These are phyloP conservation scores for Mucor indicus DNA, from an alignment of 371 early-diverging fungal species.

Conservation along the genomic window DNA sequence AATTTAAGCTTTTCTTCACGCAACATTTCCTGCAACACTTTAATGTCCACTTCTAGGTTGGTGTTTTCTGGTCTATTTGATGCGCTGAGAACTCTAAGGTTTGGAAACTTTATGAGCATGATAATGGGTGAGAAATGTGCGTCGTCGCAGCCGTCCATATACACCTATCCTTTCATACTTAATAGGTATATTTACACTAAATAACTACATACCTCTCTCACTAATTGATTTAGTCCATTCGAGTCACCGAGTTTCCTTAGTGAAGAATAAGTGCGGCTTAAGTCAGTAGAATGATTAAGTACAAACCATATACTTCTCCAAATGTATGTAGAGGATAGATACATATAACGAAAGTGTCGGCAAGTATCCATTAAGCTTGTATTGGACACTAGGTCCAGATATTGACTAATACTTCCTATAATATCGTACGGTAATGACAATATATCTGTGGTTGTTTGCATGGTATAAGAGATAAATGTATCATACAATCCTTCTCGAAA, in stretches of 20 bases:
- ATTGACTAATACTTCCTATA: conserved; percentile 16
- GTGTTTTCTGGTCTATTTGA: conserved; percentile 33
- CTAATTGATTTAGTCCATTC: conserved; percentile 27
- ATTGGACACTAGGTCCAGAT: conserved; percentile 34
- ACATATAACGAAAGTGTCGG: conserved; percentile 25
- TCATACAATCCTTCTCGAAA: too few species aligned
- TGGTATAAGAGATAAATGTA: too few species aligned
- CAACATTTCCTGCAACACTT: conserved; percentile 35
- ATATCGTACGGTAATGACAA: conserved; percentile 23
- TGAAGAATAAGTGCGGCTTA: conserved; percentile 33
- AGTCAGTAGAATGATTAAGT: conserved; percentile 14
- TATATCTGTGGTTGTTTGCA: neutral
- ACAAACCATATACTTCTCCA: conserved; percentile 40
- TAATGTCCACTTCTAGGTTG: conserved; percentile 35
- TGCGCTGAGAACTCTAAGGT: conserved; percentile 29
- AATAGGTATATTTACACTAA: neutral
- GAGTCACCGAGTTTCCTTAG: conserved; percentile 37
- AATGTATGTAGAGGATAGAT: conserved; percentile 22
- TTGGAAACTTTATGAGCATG: conserved; percentile 47
- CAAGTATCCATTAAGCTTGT: conserved; percentile 42
- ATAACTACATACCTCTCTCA: conserved; percentile 39
- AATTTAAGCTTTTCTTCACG: conserved; percentile 21
- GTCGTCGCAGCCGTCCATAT: conserved; percentile 44
- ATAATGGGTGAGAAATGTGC: conserved; percentile 37
- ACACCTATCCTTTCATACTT: conserved; percentile 12